Base-by-base conservation (phyloP, 768 basidiomycete species). In the Cubamyces lactineus region DNA sequence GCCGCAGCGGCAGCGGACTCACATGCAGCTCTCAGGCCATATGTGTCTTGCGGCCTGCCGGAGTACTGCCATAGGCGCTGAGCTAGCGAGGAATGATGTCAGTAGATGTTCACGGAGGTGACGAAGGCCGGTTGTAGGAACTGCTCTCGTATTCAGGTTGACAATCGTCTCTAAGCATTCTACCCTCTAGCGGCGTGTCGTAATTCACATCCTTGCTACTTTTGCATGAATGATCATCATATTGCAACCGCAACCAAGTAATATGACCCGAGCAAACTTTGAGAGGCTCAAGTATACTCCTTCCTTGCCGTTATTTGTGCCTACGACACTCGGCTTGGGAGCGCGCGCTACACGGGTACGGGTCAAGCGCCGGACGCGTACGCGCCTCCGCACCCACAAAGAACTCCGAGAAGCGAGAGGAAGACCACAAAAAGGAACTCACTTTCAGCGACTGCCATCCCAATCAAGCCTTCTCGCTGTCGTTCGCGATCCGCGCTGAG, bases 391-490 rank as follows among this genome's bases (percentile, higher is more conserved):
- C 34, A 34, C 9, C 34, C 34, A 34, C 34, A 34, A 34, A 57
- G 8, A 51, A n/a, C 12, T 40, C 42, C 49, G 23, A 45, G 24
- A 30, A 15, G 34, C 53, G 16, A 49, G 57, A 24, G 34, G 26
- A 17, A 57, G 19, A 28, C 11, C 26, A 53, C 28, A 40, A 59
- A 19, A 12, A 28, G 28, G 49, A 13, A 59, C 66, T 57, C 66
- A 88, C 89, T 86, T 83, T 92, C 90, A 41, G 84, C 89, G 26
- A 88, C 79, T 12, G 90, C 88, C 26, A 90, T 77, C 1, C 84
- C 89, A 26, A 84, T 82, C 15, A 91, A 74, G 15, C 79, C 86
- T 72, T 91, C 89, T 54, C 86, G 74, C 69, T 89, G 86, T 45
- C 84, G 75, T 63, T 86, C 87, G 48, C 75, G 71, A 66, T 88